phyloP scores from a whole-genome alignment of 106 monocot genomes.

The Dactylorhiza incarnata region DNA sequence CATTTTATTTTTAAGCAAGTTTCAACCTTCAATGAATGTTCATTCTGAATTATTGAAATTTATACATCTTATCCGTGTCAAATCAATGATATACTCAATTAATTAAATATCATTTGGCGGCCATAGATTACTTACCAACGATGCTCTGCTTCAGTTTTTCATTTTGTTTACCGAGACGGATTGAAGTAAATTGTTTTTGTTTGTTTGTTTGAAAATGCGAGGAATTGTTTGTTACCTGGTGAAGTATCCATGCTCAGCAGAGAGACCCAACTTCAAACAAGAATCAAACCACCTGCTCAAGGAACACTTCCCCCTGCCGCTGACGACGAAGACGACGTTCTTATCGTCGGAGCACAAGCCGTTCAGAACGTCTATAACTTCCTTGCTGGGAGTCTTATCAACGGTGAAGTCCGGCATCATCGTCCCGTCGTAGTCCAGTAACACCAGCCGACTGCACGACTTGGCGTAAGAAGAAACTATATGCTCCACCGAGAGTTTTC shows the following conservation, averaged over 20 bases:
- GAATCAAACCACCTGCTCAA: slow-evolving; percentile 71
- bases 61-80: too few species aligned
- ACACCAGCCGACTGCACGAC: slow-evolving; percentile 51
- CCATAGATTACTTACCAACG: too few species aligned
- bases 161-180: too few species aligned
- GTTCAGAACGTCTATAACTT: slow-evolving; percentile 64
- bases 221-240: slow-evolving; percentile 32
- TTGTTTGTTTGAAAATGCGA: background rate
- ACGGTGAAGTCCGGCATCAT: slow-evolving; percentile 70
- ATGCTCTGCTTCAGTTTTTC: too few species aligned
- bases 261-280: slow-evolving; percentile 68
- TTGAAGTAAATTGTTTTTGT: too few species aligned
- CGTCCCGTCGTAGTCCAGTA: slow-evolving; percentile 92
- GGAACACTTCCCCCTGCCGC: slow-evolving; percentile 78
- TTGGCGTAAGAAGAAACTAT: slow-evolving; percentile 56
- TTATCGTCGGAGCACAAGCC: slow-evolving; percentile 56
- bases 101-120: too few species aligned
- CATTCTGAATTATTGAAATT: too few species aligned
- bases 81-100: too few species aligned
- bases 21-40: too few species aligned
- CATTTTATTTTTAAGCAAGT: too few species aligned
- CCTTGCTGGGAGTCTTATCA: slow-evolving; percentile 59
- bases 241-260: slow-evolving; percentile 93
- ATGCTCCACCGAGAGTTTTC: slow-evolving; percentile 72
- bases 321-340: slow-evolving; percentile 87